Conservation (phyloP, 78 protist genomes). For the Speleostelium caveatum region DNA sequence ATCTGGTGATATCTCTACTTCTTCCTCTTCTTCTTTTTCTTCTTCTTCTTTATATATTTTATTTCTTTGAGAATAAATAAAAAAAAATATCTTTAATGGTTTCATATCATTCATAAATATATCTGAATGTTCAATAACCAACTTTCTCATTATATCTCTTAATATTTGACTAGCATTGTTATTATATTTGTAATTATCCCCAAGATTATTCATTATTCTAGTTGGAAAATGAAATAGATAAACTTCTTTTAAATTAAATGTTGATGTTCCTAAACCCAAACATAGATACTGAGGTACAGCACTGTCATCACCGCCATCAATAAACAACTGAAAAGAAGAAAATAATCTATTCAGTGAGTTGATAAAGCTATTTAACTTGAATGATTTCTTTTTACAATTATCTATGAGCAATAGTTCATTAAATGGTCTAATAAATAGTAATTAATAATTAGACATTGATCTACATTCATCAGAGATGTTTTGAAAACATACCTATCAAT, state of each 20-base stretch:
- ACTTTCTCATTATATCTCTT: slow-evolving; percentile 19
- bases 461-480: too few species aligned
- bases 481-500: too few species aligned
- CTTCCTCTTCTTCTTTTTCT: background rate
- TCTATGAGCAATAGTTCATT: background rate
- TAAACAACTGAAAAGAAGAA: background rate
- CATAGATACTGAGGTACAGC: background rate
- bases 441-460: too few species aligned
- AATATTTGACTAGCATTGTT: background rate
- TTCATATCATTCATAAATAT: background rate
- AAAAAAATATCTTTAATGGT: background rate
- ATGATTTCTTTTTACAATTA: background rate
- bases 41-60: background rate
- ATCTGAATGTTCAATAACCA: background rate
- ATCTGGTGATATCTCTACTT: background rate
- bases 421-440: too few species aligned
- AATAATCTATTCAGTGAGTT: background rate
- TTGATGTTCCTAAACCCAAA: slow-evolving; percentile 3
- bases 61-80: background rate
- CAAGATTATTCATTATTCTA: background rate
- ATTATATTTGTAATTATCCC: background rate
- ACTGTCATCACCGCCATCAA: background rate
- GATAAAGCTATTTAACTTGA: background rate
- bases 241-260: slow-evolving; percentile 17
- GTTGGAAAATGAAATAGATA: background rate